Evolutionary conservation across 257 asterid species (phyloP).

Genomic region (Lithospermum erythrorhizon): DNA sequence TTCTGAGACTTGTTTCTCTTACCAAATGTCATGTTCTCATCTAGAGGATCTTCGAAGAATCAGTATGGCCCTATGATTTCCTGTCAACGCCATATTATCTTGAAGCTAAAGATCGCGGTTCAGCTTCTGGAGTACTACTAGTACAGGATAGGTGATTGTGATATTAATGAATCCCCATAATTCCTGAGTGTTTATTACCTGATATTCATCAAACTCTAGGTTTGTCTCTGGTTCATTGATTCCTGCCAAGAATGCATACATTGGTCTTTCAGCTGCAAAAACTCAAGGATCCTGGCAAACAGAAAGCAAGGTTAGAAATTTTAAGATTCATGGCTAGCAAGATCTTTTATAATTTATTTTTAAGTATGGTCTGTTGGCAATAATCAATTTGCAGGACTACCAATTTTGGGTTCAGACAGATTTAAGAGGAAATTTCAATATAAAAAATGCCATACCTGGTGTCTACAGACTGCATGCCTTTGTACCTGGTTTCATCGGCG

Average conservation of each 20-base stretch:
- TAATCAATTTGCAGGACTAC: conserved; percentile 23
- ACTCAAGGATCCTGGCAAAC: conserved; percentile 45
- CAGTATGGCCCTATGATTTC: conserved; percentile 34
- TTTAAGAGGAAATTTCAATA: conserved; percentile 30
- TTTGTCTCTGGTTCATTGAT: conserved; percentile 27
- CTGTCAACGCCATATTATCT: conserved; percentile 39
- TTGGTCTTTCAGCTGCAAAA: conserved; percentile 41
- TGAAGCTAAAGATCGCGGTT: conserved; percentile 33
- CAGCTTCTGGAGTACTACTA: conserved; percentile 33
- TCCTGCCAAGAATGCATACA: conserved; percentile 33
- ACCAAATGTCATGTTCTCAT: conserved; percentile 1
- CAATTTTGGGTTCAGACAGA: conserved; percentile 44
- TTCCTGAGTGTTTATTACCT: background rate
- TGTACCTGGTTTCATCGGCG: conserved; percentile 45
- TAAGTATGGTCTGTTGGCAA: background rate
- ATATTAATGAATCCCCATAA: background rate
- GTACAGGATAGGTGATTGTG: conserved; percentile 32
- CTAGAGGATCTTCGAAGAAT: conserved; percentile 30
- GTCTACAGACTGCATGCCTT: conserved; percentile 39
- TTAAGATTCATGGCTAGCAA: background rate
- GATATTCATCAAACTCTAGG: conserved; percentile 11
- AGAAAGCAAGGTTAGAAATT: conserved; percentile 40
- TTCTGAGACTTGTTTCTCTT: background rate
- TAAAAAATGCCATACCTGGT: conserved; percentile 35
- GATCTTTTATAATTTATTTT: background rate